Conservation (phyloP, 2,329 filamentous ascomycete species). For the Cadophora luteo-olivacea region DNA sequence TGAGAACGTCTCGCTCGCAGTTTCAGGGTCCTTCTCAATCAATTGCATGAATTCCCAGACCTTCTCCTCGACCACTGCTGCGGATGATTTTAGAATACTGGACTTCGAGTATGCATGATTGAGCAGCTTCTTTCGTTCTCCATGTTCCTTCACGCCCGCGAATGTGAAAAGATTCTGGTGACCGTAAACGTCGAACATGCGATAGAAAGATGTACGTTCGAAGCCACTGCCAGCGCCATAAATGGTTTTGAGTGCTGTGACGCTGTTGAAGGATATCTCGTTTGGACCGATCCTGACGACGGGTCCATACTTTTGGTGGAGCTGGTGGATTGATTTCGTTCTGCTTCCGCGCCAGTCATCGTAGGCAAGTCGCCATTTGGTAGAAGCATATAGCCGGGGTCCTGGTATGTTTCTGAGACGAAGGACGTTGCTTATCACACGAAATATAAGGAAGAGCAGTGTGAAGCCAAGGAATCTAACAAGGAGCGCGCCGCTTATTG, state of each 20-base stretch:
- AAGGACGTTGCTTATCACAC: slow-evolving; percentile 17
- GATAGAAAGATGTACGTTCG: slow-evolving; percentile 52
- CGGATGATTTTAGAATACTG: slow-evolving; percentile 47
- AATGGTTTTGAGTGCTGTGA: slow-evolving; percentile 56
- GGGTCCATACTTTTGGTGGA: slow-evolving; percentile 33
- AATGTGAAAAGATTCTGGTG: slow-evolving; percentile 60
- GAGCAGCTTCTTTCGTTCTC: slow-evolving; percentile 58
- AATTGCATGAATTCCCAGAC: slow-evolving; percentile 50
- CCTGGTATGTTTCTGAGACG: slow-evolving; percentile 28
- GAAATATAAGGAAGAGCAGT: neutral
- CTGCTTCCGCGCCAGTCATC: slow-evolving; percentile 32
- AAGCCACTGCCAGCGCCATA: slow-evolving; percentile 60
- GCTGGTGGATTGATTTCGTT: slow-evolving; percentile 29
- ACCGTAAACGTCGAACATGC: slow-evolving; percentile 62
- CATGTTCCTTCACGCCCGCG: slow-evolving; percentile 50
- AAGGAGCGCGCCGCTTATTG: neutral
- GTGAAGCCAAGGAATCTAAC: neutral
- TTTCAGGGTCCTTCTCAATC: slow-evolving; percentile 46
- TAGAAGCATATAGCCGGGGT: slow-evolving; percentile 30
- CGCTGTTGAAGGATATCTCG: slow-evolving; percentile 44
- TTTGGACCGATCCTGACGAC: slow-evolving; percentile 42
- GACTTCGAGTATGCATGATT: slow-evolving; percentile 60
- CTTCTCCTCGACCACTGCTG: slow-evolving; percentile 48
- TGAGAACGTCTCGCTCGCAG: slow-evolving; percentile 52
- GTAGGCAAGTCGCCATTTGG: slow-evolving; percentile 32